phyloP scores from a whole-genome alignment of 305 asterid species.

The Fraxinus angustifolia region DNA sequence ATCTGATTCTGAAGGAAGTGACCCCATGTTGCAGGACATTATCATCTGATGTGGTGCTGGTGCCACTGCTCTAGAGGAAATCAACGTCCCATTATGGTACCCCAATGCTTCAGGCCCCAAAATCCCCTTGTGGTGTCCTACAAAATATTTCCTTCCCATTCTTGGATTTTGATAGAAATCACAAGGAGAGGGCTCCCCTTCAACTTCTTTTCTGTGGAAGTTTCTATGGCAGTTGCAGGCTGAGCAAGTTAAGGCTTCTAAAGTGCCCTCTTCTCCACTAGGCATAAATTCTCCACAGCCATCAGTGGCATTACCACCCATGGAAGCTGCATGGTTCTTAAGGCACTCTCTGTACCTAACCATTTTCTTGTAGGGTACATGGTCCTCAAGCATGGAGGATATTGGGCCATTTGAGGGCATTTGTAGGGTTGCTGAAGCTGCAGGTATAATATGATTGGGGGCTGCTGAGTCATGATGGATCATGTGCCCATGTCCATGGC shows the following conservation, averaged over 20 bases:
- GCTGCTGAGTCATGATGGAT: slow-evolving; percentile 41
- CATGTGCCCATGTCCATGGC: slow-evolving; percentile 50
- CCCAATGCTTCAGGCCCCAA: slow-evolving; percentile 25
- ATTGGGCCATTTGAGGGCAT: slow-evolving; percentile 33
- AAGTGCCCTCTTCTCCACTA: slow-evolving; percentile 50
- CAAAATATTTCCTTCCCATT: slow-evolving; percentile 24
- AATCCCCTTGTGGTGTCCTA: slow-evolving; percentile 20
- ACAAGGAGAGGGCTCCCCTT: slow-evolving; percentile 31
- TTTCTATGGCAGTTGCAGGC: slow-evolving; percentile 74
- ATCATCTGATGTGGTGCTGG: slow-evolving; percentile 27
- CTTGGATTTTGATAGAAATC: slow-evolving; percentile 24
- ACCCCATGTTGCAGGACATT: slow-evolving; percentile 23
- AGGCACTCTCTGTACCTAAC: slow-evolving; percentile 57
- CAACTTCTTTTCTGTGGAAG: slow-evolving; percentile 59
- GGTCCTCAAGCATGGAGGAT: slow-evolving; percentile 11
- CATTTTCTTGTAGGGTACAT: slow-evolving; percentile 43
- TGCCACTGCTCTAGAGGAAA: slow-evolving; percentile 25
- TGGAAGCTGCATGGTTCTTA: slow-evolving; percentile 73
- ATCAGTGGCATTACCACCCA: slow-evolving; percentile 70
- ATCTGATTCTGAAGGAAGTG: slow-evolving; percentile 29
- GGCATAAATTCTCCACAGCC: slow-evolving; percentile 79
- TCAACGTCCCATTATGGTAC: slow-evolving; percentile 24
- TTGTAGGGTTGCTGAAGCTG: slow-evolving; percentile 26
- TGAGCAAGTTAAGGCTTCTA: slow-evolving; percentile 63
- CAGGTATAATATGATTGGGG: slow-evolving; percentile 33